Conservation (phyloP, 202 grass and related monocot genomes). For the Setaria italica region DNA sequence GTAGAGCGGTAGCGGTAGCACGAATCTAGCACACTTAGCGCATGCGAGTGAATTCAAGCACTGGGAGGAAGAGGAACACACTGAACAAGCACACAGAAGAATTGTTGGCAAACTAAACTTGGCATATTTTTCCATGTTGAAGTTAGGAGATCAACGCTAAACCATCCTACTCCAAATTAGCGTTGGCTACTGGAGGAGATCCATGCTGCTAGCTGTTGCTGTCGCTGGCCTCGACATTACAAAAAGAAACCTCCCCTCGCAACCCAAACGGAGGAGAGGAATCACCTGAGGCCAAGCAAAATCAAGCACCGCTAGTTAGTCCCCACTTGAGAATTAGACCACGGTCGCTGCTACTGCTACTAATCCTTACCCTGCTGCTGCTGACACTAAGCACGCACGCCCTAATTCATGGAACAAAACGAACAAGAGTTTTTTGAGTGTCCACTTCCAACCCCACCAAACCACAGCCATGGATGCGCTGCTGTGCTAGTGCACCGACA, state of each 20-base stretch:
- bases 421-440: neutral
- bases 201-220: neutral
- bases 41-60: neutral
- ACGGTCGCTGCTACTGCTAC: neutral
- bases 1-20: neutral
- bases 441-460: neutral
- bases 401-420: neutral
- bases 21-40: neutral
- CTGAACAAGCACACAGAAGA: neutral
- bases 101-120: neutral
- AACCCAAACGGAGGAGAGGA: conserved; percentile 8
- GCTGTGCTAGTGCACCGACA: too few species aligned
- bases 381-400: neutral
- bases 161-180: conserved; percentile 18
- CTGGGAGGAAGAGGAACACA: neutral
- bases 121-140: neutral
- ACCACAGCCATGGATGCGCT: too few species aligned
- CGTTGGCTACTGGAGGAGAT: conserved; percentile 13
- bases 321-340: neutral
- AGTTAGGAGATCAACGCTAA: conserved; percentile 32
- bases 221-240: conserved; percentile 26
- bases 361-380: neutral
- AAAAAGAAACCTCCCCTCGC: conserved; percentile 27
- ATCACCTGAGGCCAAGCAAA: neutral
- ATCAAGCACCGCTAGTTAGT: neutral